These are phyloP conservation scores for Zygoascus flipseniorum DNA, from an alignment of 805 yeast species.

Conservation along the genomic window DNA sequence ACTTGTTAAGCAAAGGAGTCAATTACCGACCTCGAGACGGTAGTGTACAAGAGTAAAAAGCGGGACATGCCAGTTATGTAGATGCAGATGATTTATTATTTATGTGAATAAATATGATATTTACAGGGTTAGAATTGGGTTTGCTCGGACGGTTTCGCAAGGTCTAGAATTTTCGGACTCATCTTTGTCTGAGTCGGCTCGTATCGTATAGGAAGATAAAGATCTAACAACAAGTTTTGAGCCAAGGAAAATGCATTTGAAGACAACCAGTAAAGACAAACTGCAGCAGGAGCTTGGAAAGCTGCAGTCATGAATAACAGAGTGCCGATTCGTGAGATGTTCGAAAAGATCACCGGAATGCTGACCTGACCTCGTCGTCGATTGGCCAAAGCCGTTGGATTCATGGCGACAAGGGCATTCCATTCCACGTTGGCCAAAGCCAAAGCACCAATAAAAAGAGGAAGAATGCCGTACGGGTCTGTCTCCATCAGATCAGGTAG, in stretches of 20 bases:
- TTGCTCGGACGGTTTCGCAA: neutral
- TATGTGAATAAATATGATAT: neutral
- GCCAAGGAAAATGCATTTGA: slow-evolving; percentile 69
- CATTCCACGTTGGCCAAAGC: slow-evolving; percentile 77
- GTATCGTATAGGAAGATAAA: slow-evolving; percentile 44
- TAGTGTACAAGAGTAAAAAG: slow-evolving; percentile 31
- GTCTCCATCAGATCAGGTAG: slow-evolving; percentile 47
- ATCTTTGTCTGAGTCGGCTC: neutral
- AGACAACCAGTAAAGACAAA: slow-evolving; percentile 83
- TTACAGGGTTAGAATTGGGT: neutral
- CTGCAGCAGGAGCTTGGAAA: slow-evolving; percentile 77
- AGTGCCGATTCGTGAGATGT: slow-evolving; percentile 63
- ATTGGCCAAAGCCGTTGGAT: slow-evolving; percentile 14
- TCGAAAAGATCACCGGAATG: slow-evolving; percentile 39
- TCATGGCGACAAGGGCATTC: slow-evolving; percentile 51
- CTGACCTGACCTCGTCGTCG: slow-evolving; percentile 19
- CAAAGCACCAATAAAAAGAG: slow-evolving; percentile 60
- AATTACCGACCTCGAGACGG: slow-evolving; percentile 95
- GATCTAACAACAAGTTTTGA: slow-evolving; percentile 68
- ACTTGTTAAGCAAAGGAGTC: slow-evolving; percentile 64
- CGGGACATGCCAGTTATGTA: neutral
- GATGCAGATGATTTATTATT: neutral
- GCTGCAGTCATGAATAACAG: slow-evolving; percentile 77
- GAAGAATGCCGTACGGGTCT: slow-evolving; percentile 58
- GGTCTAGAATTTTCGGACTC: neutral